These are phyloP conservation scores for Chenopodium album DNA, from an alignment of 148 eudicot genomes.

Conservation along the genomic window DNA sequence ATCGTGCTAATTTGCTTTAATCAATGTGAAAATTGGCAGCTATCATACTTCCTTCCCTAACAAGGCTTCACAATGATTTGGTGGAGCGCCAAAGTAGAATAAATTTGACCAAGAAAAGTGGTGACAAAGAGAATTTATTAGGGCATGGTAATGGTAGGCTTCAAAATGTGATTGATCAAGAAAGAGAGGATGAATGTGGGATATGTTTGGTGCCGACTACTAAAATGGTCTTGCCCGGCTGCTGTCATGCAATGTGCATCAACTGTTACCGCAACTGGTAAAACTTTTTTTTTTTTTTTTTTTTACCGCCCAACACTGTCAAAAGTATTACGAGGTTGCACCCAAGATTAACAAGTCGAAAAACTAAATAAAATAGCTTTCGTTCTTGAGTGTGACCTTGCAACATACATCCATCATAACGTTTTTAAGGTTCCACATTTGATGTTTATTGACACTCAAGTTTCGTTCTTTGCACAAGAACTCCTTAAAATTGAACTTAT, in stretches of 20 bases:
- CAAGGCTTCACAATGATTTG: conserved; percentile 57
- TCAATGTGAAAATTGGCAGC: conserved; percentile 40
- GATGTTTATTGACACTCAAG: not conserved
- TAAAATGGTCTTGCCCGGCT: conserved; percentile 77
- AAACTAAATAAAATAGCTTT: not conserved
- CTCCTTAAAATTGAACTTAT: not conserved
- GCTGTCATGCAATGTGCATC: conserved; percentile 89
- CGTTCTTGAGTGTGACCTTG: not conserved
- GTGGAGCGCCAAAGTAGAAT: conserved; percentile 39
- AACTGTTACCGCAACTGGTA: conserved; percentile 81
- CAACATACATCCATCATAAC: not conserved
- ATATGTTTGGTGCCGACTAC: conserved; percentile 73
- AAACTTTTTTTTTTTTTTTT: not conserved
- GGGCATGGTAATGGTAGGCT: conserved; percentile 28
- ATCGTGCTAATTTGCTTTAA: not conserved
- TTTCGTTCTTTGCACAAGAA: not conserved
- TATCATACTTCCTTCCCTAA: conserved; percentile 72
- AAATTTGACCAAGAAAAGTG: conserved; percentile 19
- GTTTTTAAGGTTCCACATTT: not conserved
- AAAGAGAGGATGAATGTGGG: conserved; percentile 86
- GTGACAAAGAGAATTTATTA: conserved; percentile 31
- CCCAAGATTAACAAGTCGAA: too few species aligned
- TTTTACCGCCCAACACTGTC: too few species aligned
- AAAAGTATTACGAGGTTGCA: too few species aligned
- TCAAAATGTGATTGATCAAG: conserved; percentile 39